Base-by-base conservation (phyloP, 768 basidiomycete species). In the Boletus vinaceobasis region DNA sequence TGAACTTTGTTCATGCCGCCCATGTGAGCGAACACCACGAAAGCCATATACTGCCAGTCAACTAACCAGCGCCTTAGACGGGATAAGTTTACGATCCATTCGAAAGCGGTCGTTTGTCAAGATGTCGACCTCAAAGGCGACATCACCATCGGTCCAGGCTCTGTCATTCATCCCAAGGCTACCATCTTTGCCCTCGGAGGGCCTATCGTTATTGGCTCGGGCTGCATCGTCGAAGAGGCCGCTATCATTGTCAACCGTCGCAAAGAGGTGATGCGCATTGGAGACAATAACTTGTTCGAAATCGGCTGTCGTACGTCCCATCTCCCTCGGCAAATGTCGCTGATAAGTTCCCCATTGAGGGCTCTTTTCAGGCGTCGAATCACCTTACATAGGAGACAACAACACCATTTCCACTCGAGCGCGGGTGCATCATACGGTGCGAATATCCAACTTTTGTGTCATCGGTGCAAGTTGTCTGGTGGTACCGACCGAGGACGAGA, bases 101-200 rank as follows among this genome's bases (percentile, higher is more conserved):
- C 93, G 3, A 92, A 86, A 67, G 89, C 93, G 7, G 80, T 96
- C 45, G 88, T 98, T 29, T 93, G 91, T 67, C 89, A 93, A 66
- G 94, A 97, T 74, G 90, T 92, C 31, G 94, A 98, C 58, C 79
- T 98, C 62, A 91, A 92, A 68, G 96, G 97, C 48, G 89, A 94
- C 64, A 90, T 96, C 50, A 95, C 93, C 19, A 88, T 99, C 53
- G 94, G 93, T 27, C 79, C 90, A 67, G 89, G 91, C 85, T 87
- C 88, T 0, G 85, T 98, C 51, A 84, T 98, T 21, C 95, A 98
- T 60, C 95, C 96, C 0, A 93, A 95, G 68, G 93, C 91, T 1
- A 92, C 92, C 23, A 90, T 98, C 55, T 89, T 95, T 62, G 94
- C 95, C 14, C 82, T 93, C 52, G 86, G 85, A 9, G 95, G 93